Evolutionary conservation across 306 rosid genomes (phyloP).

Genomic region (Vicia faba): DNA sequence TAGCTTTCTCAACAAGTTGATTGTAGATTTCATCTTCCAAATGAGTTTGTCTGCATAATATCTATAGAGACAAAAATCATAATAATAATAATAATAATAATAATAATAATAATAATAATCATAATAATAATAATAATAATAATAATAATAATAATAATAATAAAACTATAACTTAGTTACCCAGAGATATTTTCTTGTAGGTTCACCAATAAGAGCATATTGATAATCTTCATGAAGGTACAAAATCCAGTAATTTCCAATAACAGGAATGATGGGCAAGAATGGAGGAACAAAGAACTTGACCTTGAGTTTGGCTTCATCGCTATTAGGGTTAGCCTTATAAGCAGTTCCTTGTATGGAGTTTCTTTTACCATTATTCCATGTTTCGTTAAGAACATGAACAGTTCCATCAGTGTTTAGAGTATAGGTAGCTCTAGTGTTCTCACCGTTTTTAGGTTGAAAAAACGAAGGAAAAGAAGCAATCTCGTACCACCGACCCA

Average conservation of each 20-base stretch:
- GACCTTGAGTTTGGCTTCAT: neutral
- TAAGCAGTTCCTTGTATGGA: slow-evolving; percentile 74
- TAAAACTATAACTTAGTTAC: slow-evolving; percentile 22
- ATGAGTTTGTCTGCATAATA: slow-evolving; percentile 57
- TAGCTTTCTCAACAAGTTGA: slow-evolving; percentile 60
- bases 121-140: too few relatives aligned
- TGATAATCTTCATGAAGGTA: slow-evolving; percentile 65
- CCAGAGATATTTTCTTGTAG: slow-evolving; percentile 73
- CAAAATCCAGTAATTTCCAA: neutral
- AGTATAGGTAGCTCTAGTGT: slow-evolving; percentile 86
- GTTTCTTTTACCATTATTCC: slow-evolving; percentile 59
- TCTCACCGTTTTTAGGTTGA: slow-evolving; percentile 63
- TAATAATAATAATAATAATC: too few relatives aligned
- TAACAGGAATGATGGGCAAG: neutral
- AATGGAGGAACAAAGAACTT: neutral
- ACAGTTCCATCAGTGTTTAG: slow-evolving; percentile 64
- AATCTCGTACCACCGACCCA: slow-evolving; percentile 97
- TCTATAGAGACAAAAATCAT: slow-evolving; percentile 43
- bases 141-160: too few relatives aligned
- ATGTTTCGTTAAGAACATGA: slow-evolving; percentile 82
- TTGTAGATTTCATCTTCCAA: slow-evolving; percentile 66
- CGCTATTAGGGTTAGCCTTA: slow-evolving; percentile 56
- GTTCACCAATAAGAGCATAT: slow-evolving; percentile 73
- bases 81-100: too few relatives aligned
- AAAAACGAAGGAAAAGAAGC: slow-evolving; percentile 73